phyloP scores from a whole-genome alignment of 345 rosid species.

The Euphorbia tirucalli region DNA sequence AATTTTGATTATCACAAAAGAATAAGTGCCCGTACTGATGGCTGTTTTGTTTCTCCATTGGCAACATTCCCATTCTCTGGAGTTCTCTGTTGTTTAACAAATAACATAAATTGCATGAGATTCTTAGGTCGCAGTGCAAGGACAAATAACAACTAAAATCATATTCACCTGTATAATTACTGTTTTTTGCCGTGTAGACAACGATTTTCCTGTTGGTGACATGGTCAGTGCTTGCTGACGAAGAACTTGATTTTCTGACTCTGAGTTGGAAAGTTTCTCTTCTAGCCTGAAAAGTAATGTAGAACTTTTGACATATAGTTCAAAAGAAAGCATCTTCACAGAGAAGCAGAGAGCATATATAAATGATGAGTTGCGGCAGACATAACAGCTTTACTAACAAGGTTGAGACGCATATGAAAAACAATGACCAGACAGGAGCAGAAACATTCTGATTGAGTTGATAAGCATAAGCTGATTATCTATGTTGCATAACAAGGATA shows the following conservation, averaged over 20 bases:
- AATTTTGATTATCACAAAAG: conserved; percentile 1
- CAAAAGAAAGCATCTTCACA: conserved; percentile 14
- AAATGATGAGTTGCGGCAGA: not conserved
- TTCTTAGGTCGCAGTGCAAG: conserved; percentile 14
- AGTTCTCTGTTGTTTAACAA: conserved; percentile 64
- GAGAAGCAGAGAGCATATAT: not conserved
- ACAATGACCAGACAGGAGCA: not conserved
- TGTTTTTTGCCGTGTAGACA: conserved; percentile 66
- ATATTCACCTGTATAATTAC: conserved; percentile 62
- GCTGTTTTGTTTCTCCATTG: conserved; percentile 68
- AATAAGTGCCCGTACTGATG: conserved; percentile 45
- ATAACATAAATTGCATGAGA: conserved; percentile 22
- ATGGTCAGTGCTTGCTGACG: conserved; percentile 94
- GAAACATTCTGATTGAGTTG: conserved; percentile 2
- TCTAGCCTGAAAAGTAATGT: conserved; percentile 55
- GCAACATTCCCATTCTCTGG: conserved; percentile 71
- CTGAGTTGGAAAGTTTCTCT: conserved; percentile 93
- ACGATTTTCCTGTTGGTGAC: conserved; percentile 85
- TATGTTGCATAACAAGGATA: not conserved
- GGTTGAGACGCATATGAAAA: not conserved
- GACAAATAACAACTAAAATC: conserved; percentile 11
- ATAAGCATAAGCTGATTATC: not conserved
- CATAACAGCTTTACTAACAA: not conserved
- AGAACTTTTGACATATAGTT: conserved; percentile 11
- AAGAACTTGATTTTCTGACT: conserved; percentile 97